Evolutionary conservation across 257 asterid species (phyloP).

Genomic region (Buddleja alternifolia): DNA sequence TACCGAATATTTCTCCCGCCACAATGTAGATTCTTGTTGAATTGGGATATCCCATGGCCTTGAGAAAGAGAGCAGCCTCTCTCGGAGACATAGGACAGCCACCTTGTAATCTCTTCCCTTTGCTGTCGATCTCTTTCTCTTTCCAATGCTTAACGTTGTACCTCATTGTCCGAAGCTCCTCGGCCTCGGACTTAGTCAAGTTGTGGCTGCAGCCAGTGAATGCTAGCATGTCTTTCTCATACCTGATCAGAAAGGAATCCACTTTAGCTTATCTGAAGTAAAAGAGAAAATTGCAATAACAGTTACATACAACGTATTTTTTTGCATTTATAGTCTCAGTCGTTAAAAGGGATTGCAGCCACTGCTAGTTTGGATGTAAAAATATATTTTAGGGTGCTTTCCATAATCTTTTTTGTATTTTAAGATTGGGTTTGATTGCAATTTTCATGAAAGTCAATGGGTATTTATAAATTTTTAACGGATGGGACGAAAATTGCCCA

Average conservation of each 20-base stretch:
- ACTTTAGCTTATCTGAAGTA: too few relatives aligned
- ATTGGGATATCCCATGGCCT: conserved; percentile 70
- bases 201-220: conserved; percentile 78
- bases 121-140: conserved; percentile 57
- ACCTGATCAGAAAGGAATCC: conserved; percentile 34
- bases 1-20: conserved; percentile 66
- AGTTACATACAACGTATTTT: too few relatives aligned
- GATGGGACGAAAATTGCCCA: too few relatives aligned
- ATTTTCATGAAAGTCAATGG: too few relatives aligned
- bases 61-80: conserved; percentile 70
- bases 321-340: too few relatives aligned
- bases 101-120: conserved; percentile 46
- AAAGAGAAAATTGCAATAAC: too few relatives aligned
- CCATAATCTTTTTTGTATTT: too few relatives aligned
- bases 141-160: conserved; percentile 62
- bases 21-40: conserved; percentile 57
- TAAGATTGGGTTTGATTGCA: too few relatives aligned
- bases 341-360: too few relatives aligned
- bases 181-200: conserved; percentile 45
- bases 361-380: too few relatives aligned
- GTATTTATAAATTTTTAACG: too few relatives aligned
- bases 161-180: conserved; percentile 62
- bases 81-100: conserved; percentile 77
- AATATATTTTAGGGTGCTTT: too few relatives aligned
- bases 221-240: conserved; percentile 80